Evolutionary conservation across 495 filamentous ascomycete species (phyloP).

Genomic region (Penicillium lagena): DNA sequence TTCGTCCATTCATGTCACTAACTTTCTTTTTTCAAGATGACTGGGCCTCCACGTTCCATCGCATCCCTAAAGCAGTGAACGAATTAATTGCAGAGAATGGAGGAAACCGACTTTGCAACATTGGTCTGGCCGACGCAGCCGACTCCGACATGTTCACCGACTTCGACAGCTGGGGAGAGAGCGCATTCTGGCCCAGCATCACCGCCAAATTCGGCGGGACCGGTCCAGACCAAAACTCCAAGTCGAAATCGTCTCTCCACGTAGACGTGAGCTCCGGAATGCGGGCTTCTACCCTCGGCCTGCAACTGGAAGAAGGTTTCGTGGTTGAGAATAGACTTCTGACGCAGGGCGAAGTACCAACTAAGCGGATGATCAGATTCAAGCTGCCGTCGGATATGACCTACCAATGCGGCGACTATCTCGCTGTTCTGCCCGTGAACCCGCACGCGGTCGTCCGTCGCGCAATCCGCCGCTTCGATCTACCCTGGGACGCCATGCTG

Average conservation of each 20-base stretch:
- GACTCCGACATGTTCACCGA: constrained; percentile 59
- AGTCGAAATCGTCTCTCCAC: constrained; percentile 33
- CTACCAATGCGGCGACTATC: constrained; percentile 70
- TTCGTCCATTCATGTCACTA: neutral
- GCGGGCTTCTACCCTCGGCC: constrained; percentile 54
- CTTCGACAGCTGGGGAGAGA: constrained; percentile 68
- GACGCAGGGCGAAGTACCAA: constrained; percentile 45
- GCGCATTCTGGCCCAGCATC: constrained; percentile 58
- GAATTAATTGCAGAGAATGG: constrained; percentile 43
- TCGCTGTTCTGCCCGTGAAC: constrained; percentile 68
- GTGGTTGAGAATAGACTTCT: constrained; percentile 51
- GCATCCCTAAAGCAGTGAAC: constrained; percentile 60
- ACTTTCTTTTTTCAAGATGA: constrained; percentile 24
- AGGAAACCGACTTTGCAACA: constrained; percentile 43
- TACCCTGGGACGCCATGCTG: constrained; percentile 56
- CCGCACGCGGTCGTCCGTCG: constrained; percentile 49
- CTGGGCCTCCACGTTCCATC: constrained; percentile 69
- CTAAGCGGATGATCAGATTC: constrained; percentile 62
- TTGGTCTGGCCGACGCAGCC: constrained; percentile 57
- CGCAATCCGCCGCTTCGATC: constrained; percentile 44
- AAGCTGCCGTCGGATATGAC: constrained; percentile 57
- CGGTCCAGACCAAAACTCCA: constrained; percentile 8
- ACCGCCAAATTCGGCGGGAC: constrained; percentile 39
- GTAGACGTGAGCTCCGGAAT: constrained; percentile 53
- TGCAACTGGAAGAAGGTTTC: constrained; percentile 57